Evolutionary conservation across 768 basidiomycete genomes (phyloP).

Genomic region (Leucosporidium creatinivorum): DNA sequence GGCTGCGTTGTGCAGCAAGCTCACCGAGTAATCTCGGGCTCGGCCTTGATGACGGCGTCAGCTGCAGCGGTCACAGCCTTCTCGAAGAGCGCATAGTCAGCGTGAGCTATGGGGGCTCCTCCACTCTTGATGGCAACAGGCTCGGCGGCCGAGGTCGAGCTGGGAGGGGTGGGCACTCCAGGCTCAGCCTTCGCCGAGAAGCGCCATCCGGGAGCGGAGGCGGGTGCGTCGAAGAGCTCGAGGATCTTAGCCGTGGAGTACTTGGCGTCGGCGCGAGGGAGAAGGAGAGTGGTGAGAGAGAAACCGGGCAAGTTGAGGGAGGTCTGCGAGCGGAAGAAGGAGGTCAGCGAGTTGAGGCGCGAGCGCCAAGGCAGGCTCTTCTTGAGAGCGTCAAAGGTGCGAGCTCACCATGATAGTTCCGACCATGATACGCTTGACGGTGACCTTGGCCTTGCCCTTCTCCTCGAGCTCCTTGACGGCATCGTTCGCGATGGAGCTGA

Average conservation of each 20-base stretch:
- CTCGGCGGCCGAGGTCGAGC: constrained; percentile 22
- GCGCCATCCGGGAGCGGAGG: constrained; percentile 34
- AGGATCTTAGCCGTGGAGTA: constrained; percentile 40
- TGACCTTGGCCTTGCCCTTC: constrained; percentile 11
- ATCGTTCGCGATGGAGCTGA: constrained; percentile 29
- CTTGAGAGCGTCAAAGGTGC: not conserved
- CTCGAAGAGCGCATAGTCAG: constrained; percentile 31
- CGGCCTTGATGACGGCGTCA: constrained; percentile 60
- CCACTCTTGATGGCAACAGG: constrained; percentile 23
- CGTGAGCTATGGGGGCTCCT: not conserved
- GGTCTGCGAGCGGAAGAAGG: constrained; percentile 13
- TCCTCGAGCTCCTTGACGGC: constrained; percentile 18
- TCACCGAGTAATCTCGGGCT: constrained; percentile 68
- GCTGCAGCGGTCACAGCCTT: constrained; percentile 56
- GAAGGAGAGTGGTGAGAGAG: constrained; percentile 41
- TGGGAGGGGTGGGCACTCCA: constrained; percentile 4
- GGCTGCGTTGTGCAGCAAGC: too few relatives aligned
- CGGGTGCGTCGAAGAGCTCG: constrained; percentile 39
- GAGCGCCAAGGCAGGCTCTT: too few relatives aligned
- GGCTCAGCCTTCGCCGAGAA: constrained; percentile 17
- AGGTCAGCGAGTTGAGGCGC: not conserved
- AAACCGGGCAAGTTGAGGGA: constrained; percentile 46
- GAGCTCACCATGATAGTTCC: constrained; percentile 26
- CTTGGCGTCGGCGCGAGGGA: constrained; percentile 36
- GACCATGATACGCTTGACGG: constrained; percentile 30